A percentile compares a stretch with the other conserved stretches of the same genome.
phyloP scores from a whole-genome alignment of 1,139 yeast genomes.

The Pichia sp. region DNA sequence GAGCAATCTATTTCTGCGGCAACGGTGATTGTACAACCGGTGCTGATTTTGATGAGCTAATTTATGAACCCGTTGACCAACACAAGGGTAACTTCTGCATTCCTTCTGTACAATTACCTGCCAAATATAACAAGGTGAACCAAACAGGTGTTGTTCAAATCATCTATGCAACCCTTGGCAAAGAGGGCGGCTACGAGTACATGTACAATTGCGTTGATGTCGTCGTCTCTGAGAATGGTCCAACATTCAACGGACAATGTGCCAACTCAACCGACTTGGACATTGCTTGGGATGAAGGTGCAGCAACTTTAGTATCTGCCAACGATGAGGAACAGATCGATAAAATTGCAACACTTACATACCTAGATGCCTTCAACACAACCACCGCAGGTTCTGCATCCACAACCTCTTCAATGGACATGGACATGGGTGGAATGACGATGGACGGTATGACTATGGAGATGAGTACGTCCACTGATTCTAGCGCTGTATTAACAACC shows the following conservation, averaged over 20 bases:
- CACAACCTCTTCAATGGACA: not conserved
- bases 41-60: conserved; percentile 19
- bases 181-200: conserved; percentile 11
- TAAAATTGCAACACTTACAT: not conserved
- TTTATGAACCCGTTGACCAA: conserved; percentile 21
- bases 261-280: not conserved
- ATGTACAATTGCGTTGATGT: conserved; percentile 27
- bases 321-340: not conserved
- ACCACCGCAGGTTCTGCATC: not conserved
- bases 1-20: conserved; percentile 24
- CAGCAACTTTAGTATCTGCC: not conserved
- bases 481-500: not conserved
- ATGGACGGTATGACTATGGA: not conserved
- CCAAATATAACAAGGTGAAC: conserved; percentile 16
- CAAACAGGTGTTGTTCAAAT: conserved; percentile 25
- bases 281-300: not conserved
- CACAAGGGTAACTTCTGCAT: conserved; percentile 24
- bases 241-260: conserved; percentile 5
- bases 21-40: conserved; percentile 15
- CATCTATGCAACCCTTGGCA: conserved; percentile 16
- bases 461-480: not conserved
- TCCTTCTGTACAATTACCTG: conserved; percentile 23
- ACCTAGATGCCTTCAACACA: not conserved
- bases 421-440: not conserved
- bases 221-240: conserved; percentile 20